Conservation (phyloP, 306 rosid species). For the Fragaria ananassa region DNA sequence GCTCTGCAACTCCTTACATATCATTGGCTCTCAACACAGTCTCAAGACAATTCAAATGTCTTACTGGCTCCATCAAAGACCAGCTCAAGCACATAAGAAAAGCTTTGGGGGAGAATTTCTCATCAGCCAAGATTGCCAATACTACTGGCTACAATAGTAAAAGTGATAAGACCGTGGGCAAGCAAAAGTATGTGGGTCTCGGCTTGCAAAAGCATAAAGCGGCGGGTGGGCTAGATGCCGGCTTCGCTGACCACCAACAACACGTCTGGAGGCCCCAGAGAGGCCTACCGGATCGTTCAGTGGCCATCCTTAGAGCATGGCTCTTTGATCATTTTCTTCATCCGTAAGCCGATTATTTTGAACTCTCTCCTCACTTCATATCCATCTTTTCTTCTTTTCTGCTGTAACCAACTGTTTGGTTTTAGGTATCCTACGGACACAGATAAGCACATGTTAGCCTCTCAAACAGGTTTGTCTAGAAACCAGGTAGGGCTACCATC, state of each 20-base stretch:
- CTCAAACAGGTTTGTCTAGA: conserved; percentile 90
- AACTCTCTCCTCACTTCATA: neutral
- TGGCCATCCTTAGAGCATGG: conserved; percentile 90
- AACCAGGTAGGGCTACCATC: conserved; percentile 69
- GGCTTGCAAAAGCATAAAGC: conserved; percentile 53
- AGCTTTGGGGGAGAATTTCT: conserved; percentile 54
- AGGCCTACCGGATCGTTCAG: conserved; percentile 88
- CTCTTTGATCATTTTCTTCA: conserved; percentile 97
- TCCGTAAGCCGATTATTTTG: conserved; percentile 54
- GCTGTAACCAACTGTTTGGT: conserved; percentile 1
- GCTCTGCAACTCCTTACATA: conserved; percentile 74
- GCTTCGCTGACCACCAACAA: conserved; percentile 60
- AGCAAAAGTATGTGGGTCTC: conserved; percentile 51
- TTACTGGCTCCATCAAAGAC: conserved; percentile 59
- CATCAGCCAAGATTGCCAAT: conserved; percentile 19
- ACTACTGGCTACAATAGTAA: conserved; percentile 28
- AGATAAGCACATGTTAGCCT: conserved; percentile 92
- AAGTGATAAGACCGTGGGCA: conserved; percentile 34
- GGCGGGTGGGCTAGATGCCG: conserved; percentile 31
- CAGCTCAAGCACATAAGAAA: conserved; percentile 48
- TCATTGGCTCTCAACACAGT: conserved; percentile 62
- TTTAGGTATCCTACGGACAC: conserved; percentile 95
- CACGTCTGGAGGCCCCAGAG: conserved; percentile 88
- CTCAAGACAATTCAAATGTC: conserved; percentile 56
- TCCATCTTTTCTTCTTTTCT: neutral